A percentile compares a stretch with the other conserved stretches of the same genome.
phyloP scores from a whole-genome alignment of 1,139 yeast genomes.

The Kluyveromyces sp. region DNA sequence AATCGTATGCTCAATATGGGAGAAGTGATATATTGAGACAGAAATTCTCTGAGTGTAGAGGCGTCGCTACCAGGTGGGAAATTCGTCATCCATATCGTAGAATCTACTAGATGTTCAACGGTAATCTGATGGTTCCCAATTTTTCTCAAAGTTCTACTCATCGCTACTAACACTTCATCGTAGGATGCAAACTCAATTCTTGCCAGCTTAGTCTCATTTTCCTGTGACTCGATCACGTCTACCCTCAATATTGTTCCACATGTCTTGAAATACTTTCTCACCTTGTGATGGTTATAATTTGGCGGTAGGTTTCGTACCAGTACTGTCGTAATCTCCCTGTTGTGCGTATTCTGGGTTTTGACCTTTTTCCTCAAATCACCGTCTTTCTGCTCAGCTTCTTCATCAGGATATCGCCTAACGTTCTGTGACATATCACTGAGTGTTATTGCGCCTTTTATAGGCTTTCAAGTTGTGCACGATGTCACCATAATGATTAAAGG shows the following conservation, averaged over 20 bases:
- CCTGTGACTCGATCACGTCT: slow-evolving; percentile 28
- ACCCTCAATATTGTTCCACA: slow-evolving; percentile 51
- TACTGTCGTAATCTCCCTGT: slow-evolving; percentile 27
- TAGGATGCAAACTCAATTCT: slow-evolving; percentile 50
- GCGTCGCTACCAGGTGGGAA: slow-evolving; percentile 54
- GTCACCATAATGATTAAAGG: no score
- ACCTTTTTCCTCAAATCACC: not conserved
- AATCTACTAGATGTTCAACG: slow-evolving; percentile 34
- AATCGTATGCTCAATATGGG: slow-evolving; percentile 46
- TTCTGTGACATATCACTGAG: not conserved
- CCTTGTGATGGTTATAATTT: slow-evolving; percentile 26
- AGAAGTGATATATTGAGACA: not conserved
- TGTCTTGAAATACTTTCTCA: slow-evolving; percentile 45
- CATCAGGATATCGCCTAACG: not conserved
- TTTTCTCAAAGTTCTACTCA: slow-evolving; percentile 50
- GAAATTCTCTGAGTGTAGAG: slow-evolving; percentile 35
- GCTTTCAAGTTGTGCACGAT: no score
- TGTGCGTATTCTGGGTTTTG: slow-evolving; percentile 1
- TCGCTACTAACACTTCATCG: slow-evolving; percentile 49
- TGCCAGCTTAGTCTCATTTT: slow-evolving; percentile 32
- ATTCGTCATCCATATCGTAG: slow-evolving; percentile 47
- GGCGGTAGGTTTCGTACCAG: slow-evolving; percentile 29
- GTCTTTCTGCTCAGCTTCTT: not conserved
- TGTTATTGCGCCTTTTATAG: no score
- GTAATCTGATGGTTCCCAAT: slow-evolving; percentile 39